Evolutionary conservation across 441 rosid species (phyloP).

Genomic region (Erodium trifolium): DNA sequence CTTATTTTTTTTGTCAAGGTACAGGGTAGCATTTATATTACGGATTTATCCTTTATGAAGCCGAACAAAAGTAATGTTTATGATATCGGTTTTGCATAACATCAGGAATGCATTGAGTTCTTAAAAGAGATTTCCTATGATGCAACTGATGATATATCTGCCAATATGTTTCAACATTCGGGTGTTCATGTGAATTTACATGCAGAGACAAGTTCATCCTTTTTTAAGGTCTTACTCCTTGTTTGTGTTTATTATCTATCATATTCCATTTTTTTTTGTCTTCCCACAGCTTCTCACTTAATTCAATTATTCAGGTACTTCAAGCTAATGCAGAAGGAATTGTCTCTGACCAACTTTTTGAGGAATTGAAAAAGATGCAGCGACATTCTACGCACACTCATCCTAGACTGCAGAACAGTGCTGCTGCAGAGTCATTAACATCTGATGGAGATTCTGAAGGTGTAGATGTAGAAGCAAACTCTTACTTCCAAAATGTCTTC

Average conservation of each 20-base stretch:
- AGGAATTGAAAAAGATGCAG: conserved; percentile 69
- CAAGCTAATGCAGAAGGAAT: conserved; percentile 47
- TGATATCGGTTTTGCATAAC: conserved; percentile 20
- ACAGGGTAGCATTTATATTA: not conserved
- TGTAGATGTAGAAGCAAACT: conserved; percentile 87
- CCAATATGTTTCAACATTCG: conserved; percentile 52
- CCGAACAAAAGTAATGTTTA: conserved; percentile 17
- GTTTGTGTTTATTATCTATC: not conserved
- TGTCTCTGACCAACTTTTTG: conserved; percentile 37
- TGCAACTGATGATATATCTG: conserved; percentile 56
- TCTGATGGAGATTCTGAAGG: conserved; percentile 75
- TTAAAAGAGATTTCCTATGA: conserved; percentile 66
- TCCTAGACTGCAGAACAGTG: conserved; percentile 68
- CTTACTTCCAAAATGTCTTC: conserved; percentile 94
- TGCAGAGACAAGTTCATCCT: conserved; percentile 48
- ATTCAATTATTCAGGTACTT: conserved; percentile 41
- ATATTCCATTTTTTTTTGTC: not conserved
- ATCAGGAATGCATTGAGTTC: conserved; percentile 85
- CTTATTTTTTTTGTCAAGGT: not conserved
- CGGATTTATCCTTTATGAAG: conserved; percentile 12
- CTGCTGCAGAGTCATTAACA: conserved; percentile 54
- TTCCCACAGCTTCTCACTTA: not conserved
- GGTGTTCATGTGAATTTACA: conserved; percentile 52
- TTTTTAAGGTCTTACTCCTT: conserved; percentile 56
- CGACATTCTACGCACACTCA: conserved; percentile 42